Base-by-base conservation (phyloP, 768 basidiomycete genomes). In the Jaapia argillacea region DNA sequence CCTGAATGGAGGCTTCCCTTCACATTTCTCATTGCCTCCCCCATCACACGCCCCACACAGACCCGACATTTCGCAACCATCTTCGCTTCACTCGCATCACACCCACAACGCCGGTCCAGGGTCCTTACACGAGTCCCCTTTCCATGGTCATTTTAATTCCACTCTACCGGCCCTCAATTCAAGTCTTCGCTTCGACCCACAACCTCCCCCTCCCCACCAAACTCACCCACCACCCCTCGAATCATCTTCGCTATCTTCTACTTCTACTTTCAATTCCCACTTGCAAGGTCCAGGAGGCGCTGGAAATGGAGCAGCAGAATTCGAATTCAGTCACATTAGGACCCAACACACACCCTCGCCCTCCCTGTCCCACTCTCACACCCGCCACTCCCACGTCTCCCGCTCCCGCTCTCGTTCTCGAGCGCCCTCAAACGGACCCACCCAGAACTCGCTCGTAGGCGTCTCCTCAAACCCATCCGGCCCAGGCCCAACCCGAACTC, bases 401-500 rank as follows among this genome's bases (percentile, higher is more conserved):
- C 71, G 74, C 36, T 74, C 76, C 1, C 64, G 74, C 24, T 70
- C 74, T 1, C 63, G 69, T 3, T 25, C 51, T 27, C 47, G 42
- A 27, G 44, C 49, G 37, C 57, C 63, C 20, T 53, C 60, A 51
- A 57, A 57, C n/a, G n/a, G n/a, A n/a, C n/a, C n/a, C n/a, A n/a
- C n/a, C n/a, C n/a, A n/a, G n/a, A n/a, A n/a, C n/a, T n/a, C n/a
- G n/a, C n/a, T n/a, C n/a, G n/a, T n/a, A n/a, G 49, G 50, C 25
- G 49, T 49, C 24, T 59, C 59, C 42, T 59, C 60, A 14, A 60
- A 65, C 13, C 70, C 72, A 36, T 56, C 57, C 40, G 54, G 56
- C 22, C 63, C 75, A 14, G 75, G 77, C 5, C 79, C 77, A 2
- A 69, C 74, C 6, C 62, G 79, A 42, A 74, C 74, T 0, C 65